These are phyloP conservation scores for Meira miltonrushii DNA, from an alignment of 1,284 basidiomycete genomes.

Conservation along the genomic window DNA sequence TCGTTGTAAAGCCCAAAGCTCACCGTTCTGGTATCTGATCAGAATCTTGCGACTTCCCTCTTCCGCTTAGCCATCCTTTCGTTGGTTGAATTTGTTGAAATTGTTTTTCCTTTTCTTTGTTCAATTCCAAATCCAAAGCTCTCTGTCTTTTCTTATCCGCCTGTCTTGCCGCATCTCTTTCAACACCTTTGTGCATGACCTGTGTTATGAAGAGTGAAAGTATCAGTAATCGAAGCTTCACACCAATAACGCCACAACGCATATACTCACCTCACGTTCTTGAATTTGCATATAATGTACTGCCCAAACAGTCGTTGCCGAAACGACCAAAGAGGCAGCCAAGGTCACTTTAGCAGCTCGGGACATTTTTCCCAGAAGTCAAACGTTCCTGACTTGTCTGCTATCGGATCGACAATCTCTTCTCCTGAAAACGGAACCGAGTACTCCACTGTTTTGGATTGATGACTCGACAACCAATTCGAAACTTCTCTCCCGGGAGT, in stretches of 20 bases:
- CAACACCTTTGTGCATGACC: constrained; percentile 48
- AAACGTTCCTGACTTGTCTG: no score
- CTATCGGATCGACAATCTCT: no score
- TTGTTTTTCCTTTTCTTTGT: constrained; percentile 35
- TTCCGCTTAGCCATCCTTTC: constrained; percentile 4
- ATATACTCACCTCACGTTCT: constrained; percentile 69
- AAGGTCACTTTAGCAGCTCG: constrained; percentile 73
- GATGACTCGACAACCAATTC: no score
- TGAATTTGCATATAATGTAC: constrained; percentile 83
- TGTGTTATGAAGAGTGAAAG: constrained; percentile 2
- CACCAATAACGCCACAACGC: not conserved
- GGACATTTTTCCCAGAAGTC: constrained; percentile 63
- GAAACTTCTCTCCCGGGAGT: no score
- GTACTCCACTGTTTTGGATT: no score
- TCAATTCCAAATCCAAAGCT: constrained; percentile 29
- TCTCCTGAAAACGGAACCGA: no score
- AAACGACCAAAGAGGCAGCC: constrained; percentile 63
- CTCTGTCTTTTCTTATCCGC: constrained; percentile 41
- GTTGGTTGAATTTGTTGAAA: constrained; percentile 44
- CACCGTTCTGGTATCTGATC: no score
- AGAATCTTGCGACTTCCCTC: no score
- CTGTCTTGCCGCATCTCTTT: constrained; percentile 42
- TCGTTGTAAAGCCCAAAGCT: no score
- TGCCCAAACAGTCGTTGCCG: constrained; percentile 73
- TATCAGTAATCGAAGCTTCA: not conserved